A percentile compares a stretch with the other conserved stretches of the same genome.
Evolutionary conservation across 352 stramenopile genomes (phyloP).

Genomic region (Phytophthora hybrid): DNA sequence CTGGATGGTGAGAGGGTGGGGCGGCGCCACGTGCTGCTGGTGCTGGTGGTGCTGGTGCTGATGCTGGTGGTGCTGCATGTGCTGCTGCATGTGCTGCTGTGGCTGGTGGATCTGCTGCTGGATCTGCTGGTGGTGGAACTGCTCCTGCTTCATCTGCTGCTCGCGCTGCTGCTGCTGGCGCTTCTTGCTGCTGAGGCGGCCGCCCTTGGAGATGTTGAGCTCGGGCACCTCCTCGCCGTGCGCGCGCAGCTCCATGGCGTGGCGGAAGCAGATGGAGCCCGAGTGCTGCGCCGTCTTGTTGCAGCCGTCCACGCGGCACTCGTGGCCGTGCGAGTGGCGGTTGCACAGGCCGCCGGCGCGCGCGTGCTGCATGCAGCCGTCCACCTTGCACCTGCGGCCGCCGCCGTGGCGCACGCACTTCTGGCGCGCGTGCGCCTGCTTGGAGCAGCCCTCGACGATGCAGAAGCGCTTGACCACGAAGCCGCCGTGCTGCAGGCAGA

Average conservation of each 20-base stretch:
- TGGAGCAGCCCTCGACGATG: slow-evolving; percentile 81
- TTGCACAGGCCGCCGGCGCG: slow-evolving; percentile 77
- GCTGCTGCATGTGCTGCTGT: slow-evolving; percentile 32
- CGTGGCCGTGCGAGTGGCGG: slow-evolving; percentile 76
- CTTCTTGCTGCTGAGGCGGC: slow-evolving; percentile 76
- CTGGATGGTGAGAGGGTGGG: slow-evolving; percentile 42
- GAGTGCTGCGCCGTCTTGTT: slow-evolving; percentile 86
- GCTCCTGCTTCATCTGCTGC: slow-evolving; percentile 78
- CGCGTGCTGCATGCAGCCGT: slow-evolving; percentile 80
- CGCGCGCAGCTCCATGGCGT: slow-evolving; percentile 78
- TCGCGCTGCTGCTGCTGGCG: slow-evolving; percentile 73
- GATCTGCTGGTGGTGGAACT: slow-evolving; percentile 81
- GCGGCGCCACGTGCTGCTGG: slow-evolving; percentile 3
- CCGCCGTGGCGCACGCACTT: slow-evolving; percentile 83
- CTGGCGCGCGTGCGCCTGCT: slow-evolving; percentile 79
- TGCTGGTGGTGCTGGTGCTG: too few species aligned
- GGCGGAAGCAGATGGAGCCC: slow-evolving; percentile 77
- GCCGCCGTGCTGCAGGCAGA: slow-evolving; percentile 81
- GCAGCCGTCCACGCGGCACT: slow-evolving; percentile 81
- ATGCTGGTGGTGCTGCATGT: background rate
- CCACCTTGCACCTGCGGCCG: slow-evolving; percentile 73
- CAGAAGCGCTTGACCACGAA: slow-evolving; percentile 89
- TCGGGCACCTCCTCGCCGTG: slow-evolving; percentile 77
- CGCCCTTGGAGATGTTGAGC: slow-evolving; percentile 82
- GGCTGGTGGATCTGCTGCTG: slow-evolving; percentile 67